Percentiles rank a stretch among this genome's conserved stretches.
phyloP scores from a whole-genome alignment of 331 rosid genomes.

The Spiraea crenata region DNA sequence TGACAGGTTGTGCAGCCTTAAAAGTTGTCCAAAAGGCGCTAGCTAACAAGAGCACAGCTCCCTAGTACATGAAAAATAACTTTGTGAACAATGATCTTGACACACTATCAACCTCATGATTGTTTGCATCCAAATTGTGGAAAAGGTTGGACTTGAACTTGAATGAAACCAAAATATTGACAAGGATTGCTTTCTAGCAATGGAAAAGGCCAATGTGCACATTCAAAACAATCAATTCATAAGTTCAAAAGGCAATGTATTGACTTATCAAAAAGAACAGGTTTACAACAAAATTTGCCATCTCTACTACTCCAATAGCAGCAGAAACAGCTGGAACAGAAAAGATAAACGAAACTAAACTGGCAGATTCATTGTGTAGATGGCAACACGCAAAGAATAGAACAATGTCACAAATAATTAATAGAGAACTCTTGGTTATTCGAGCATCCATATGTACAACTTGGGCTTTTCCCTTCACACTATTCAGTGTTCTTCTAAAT shows the following conservation, averaged over 20 bases:
- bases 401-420: neutral
- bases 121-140: no score
- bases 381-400: neutral
- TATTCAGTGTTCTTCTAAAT: constrained; percentile 6
- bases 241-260: neutral
- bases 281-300: neutral
- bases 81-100: neutral
- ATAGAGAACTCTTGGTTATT: neutral
- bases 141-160: neutral
- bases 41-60: constrained; percentile 14
- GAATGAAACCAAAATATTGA: neutral
- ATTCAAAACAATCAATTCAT: neutral
- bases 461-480: neutral
- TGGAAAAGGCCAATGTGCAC: neutral
- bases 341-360: neutral
- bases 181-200: neutral
- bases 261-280: neutral
- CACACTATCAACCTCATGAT: neutral
- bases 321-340: no score
- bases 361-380: neutral
- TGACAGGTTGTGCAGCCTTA: neutral
- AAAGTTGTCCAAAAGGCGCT: neutral
- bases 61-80: constrained; percentile 6
- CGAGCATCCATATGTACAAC: constrained; percentile 17
- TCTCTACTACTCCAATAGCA: neutral